Evolutionary conservation across 2,329 filamentous ascomycete species (phyloP).

Genomic region (Ophidiomyces ophidiicola): DNA sequence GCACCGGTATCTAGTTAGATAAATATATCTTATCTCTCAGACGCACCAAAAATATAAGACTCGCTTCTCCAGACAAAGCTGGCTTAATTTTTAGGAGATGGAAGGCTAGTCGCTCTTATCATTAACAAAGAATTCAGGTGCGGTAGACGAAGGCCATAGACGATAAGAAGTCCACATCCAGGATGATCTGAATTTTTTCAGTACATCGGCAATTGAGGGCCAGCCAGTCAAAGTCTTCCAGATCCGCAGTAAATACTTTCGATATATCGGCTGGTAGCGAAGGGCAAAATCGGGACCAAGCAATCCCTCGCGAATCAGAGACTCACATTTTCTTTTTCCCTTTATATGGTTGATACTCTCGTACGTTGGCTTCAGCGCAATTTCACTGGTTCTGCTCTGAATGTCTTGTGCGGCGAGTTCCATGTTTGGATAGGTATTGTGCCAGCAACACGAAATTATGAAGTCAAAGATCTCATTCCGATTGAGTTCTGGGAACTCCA

Average conservation of each 20-base stretch:
- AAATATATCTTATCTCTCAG: too few relatives aligned
- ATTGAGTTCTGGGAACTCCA: constrained; percentile 17
- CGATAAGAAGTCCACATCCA: too few relatives aligned
- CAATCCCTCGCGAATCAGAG: constrained; percentile 9
- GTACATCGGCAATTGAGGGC: too few relatives aligned
- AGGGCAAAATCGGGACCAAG: constrained; percentile 11
- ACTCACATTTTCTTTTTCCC: constrained; percentile 10
- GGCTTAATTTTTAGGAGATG: too few relatives aligned
- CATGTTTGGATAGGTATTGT: constrained; percentile 19
- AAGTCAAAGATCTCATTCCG: constrained; percentile 15
- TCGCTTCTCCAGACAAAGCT: too few relatives aligned
- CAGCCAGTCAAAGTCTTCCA: too few relatives aligned
- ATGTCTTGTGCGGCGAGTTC: constrained; percentile 16
- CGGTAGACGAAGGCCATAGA: too few relatives aligned
- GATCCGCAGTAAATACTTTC: constrained; percentile 10
- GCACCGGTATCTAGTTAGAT: too few relatives aligned
- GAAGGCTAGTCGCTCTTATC: too few relatives aligned
- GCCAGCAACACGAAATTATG: constrained; percentile 17
- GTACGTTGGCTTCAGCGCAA: constrained; percentile 10
- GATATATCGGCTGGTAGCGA: constrained; percentile 9
- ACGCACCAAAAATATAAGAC: too few relatives aligned
- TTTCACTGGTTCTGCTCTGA: constrained; percentile 15
- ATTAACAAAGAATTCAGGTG: too few relatives aligned
- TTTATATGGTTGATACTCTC: constrained; percentile 7
- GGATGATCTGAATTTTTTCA: too few relatives aligned